phyloP scores from a whole-genome alignment of 352 stramenopile genomes.

The Blastocystis sp. region DNA sequence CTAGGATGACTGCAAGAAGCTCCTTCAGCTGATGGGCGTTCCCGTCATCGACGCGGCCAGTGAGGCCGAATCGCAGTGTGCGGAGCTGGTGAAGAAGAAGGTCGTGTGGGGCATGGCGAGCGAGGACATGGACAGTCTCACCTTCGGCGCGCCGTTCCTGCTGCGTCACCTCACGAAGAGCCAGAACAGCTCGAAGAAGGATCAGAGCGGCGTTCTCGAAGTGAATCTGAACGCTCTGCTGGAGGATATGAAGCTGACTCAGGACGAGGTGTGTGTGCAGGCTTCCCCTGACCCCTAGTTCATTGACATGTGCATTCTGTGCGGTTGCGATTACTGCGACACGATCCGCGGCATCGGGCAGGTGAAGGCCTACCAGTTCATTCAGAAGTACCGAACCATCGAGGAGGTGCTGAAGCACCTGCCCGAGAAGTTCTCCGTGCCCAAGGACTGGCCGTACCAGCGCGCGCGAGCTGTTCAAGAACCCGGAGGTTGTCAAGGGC shows the following conservation, averaged over 20 bases:
- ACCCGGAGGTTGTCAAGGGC: slow-evolving; percentile 77
- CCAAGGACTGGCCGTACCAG: slow-evolving; percentile 70
- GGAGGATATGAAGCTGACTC: slow-evolving; percentile 85
- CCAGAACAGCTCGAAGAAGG: slow-evolving; percentile 64
- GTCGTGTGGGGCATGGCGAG: slow-evolving; percentile 90
- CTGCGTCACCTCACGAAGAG: slow-evolving; percentile 84
- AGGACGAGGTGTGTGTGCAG: slow-evolving; percentile 73
- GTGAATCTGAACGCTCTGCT: slow-evolving; percentile 81
- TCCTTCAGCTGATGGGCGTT: slow-evolving; percentile 89
- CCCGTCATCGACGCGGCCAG: slow-evolving; percentile 91
- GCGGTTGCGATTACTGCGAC: slow-evolving; percentile 96
- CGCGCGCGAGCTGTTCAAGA: slow-evolving; percentile 85
- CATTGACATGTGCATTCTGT: slow-evolving; percentile 96
- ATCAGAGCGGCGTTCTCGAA: slow-evolving; percentile 70
- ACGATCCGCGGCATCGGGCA: slow-evolving; percentile 91
- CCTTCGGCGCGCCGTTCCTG: slow-evolving; percentile 90
- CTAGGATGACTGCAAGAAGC: slow-evolving; percentile 85
- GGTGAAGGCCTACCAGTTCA: slow-evolving; percentile 92
- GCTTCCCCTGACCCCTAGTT: slow-evolving; percentile 79
- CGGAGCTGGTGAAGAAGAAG: slow-evolving; percentile 84
- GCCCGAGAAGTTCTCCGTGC: slow-evolving; percentile 75
- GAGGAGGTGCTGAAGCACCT: slow-evolving; percentile 87
- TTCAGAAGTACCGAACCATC: slow-evolving; percentile 90
- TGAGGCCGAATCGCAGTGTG: slow-evolving; percentile 96
- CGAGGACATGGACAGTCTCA: slow-evolving; percentile 98